These are phyloP conservation scores for Graphilbum sp. DNA, from an alignment of 2,329 filamentous ascomycete genomes.

Conservation along the genomic window DNA sequence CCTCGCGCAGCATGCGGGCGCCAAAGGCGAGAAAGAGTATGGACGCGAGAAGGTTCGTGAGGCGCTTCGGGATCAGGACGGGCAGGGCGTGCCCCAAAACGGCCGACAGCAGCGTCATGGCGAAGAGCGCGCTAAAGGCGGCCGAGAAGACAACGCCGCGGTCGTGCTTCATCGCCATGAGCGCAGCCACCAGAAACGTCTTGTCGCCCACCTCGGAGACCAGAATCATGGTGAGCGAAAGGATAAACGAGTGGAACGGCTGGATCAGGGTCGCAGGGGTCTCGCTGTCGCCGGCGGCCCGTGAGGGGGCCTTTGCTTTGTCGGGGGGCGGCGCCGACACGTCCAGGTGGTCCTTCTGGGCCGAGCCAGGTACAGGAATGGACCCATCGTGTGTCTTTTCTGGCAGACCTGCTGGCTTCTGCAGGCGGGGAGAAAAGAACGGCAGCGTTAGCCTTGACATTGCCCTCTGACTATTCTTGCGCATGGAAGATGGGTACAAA, in stretches of 20 bases:
- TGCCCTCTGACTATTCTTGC: too few relatives aligned
- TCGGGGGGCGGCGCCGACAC: conserved; percentile 23
- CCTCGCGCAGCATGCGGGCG: conserved; percentile 67
- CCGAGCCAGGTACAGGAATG: conserved; percentile 49
- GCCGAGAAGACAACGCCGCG: conserved; percentile 86
- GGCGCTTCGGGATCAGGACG: conserved; percentile 71
- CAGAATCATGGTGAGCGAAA: conserved; percentile 94
- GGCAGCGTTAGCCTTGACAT: too few relatives aligned
- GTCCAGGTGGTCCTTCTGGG: conserved; percentile 47
- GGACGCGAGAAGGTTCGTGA: conserved; percentile 78
- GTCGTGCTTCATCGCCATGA: conserved; percentile 99
- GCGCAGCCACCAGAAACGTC: conserved; percentile 87
- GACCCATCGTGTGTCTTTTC: conserved; percentile 61
- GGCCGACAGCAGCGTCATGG: conserved; percentile 92
- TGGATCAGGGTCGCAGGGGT: conserved; percentile 46
- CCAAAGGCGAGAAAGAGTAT: conserved; percentile 83
- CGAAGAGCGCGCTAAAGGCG: conserved; percentile 76
- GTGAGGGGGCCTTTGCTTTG: conserved; percentile 8
- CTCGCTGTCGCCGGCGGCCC: conserved; percentile 17
- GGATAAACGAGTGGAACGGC: conserved; percentile 72
- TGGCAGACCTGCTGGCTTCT: conserved; percentile 74
- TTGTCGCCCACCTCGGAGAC: conserved; percentile 97
- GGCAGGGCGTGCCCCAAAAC: conserved; percentile 86
- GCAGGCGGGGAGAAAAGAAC: too few relatives aligned
- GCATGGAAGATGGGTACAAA: too few relatives aligned